Evolutionary conservation across 2,329 filamentous ascomycete genomes (phyloP).

Genomic region (Plenodomus biglobosus): DNA sequence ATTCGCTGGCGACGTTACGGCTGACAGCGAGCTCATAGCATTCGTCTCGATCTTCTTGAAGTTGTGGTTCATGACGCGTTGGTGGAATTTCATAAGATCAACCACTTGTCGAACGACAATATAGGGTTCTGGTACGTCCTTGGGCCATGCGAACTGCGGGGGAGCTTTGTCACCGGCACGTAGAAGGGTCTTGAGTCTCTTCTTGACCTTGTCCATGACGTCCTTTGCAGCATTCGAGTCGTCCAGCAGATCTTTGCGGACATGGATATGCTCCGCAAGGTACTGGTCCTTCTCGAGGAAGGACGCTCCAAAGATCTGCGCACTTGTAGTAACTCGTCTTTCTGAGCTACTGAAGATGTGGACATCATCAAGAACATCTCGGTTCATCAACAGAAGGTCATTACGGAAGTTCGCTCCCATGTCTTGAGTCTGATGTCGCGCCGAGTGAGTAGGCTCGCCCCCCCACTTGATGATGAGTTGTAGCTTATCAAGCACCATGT

Average conservation of each 20-base stretch:
- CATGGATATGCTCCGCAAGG: constrained; percentile 79
- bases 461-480: constrained; percentile 99
- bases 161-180: constrained; percentile 92
- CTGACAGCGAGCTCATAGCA: constrained; percentile 63
- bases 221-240: constrained; percentile 99
- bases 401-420: constrained; percentile 95
- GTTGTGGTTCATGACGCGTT: constrained; percentile 92
- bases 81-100: constrained; percentile 96
- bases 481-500: constrained; percentile 89
- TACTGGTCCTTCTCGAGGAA: constrained; percentile 88
- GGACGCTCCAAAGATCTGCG: constrained; percentile 90
- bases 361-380: constrained; percentile 87
- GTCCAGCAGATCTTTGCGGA: constrained; percentile 92
- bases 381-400: constrained; percentile 88
- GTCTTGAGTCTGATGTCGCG: constrained; percentile 92
- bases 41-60: constrained; percentile 74
- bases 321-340: constrained; percentile 88
- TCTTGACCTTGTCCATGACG: constrained; percentile 99
- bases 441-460: constrained; percentile 95
- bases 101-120: constrained; percentile 90
- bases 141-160: constrained; percentile 96
- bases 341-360: constrained; percentile 96
- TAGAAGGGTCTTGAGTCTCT: constrained; percentile 92
- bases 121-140: constrained; percentile 89
- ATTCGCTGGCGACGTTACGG: constrained; percentile 27